Conservation (phyloP, 2,329 filamentous ascomycete genomes). For the Celoporthe dispersa region DNA sequence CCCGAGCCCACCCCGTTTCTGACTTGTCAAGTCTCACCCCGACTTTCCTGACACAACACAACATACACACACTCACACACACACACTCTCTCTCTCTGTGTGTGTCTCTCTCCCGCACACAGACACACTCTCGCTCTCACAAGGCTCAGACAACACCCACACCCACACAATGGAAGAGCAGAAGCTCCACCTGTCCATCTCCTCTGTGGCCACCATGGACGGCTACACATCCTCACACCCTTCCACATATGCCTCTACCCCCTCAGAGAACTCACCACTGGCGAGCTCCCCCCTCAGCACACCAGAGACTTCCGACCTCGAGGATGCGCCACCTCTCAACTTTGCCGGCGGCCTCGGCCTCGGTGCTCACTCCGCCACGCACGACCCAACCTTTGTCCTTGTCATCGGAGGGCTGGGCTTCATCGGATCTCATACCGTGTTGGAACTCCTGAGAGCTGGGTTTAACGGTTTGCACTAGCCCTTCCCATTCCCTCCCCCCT, state of each 20-base stretch:
- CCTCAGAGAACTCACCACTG: slow-evolving; percentile 29
- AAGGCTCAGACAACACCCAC: background rate
- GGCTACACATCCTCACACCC: slow-evolving; percentile 26
- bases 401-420: slow-evolving; percentile 60
- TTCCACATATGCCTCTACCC: slow-evolving; percentile 25
- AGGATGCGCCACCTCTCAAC: slow-evolving; percentile 29
- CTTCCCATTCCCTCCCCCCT: background rate
- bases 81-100: background rate
- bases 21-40: background rate
- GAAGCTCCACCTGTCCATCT: background rate
- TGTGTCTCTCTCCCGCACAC: too few relatives aligned
- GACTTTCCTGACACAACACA: background rate
- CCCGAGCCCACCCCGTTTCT: background rate
- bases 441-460: slow-evolving; percentile 57
- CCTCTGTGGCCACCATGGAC: slow-evolving; percentile 23
- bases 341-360: slow-evolving; percentile 20
- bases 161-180: slow-evolving; percentile 11
- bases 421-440: slow-evolving; percentile 59
- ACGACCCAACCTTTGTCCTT: slow-evolving; percentile 42
- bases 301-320: slow-evolving; percentile 27
- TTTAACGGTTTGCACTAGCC: slow-evolving; percentile 45
- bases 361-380: slow-evolving; percentile 23
- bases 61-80: background rate
- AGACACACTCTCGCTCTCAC: too few relatives aligned
- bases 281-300: slow-evolving; percentile 30